Base-by-base conservation (phyloP, 2,329 filamentous ascomycete species). In the Plectosphaerella sp. region DNA sequence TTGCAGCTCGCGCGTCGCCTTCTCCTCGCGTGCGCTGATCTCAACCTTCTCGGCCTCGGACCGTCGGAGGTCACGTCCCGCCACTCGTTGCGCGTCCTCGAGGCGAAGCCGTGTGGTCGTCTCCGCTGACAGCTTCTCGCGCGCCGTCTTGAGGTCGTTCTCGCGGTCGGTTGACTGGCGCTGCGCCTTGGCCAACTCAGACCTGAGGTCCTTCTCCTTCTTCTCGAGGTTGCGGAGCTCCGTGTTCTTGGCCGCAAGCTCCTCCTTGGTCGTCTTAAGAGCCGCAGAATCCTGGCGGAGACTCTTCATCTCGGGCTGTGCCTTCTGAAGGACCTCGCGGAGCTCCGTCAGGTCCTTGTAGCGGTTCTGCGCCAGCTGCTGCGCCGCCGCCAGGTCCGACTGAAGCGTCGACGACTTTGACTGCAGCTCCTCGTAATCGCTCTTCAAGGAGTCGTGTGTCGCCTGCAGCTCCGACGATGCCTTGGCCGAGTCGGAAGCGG, bases 261-360 rank as follows among this genome's bases (percentile, higher is more conserved):
- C 89, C 46, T 92, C 87, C 63, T 88, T 93, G 3, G 82, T 79
- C 1, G 75, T 76, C 67, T 91, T 92, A 35, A 97, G 76, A 41
- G 86, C 80, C 0, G 82, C 80, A 28, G 89, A 86, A 61, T 97
- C 92, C 47, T 86, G 83, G 8, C 90, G 84, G 18, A 97, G 76
- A 45, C 75, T 86, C 65, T 87, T 88, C 22, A 97, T 74, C 68
- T 99, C 93, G 0, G 91, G 88, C 63, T 97, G 92, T 1, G 88
- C 82, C 66, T 94, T 95, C 58, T 91, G 86, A 28, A 97, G 70
- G 3, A 92, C 77, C 55, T 93, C 88, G 18, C 87, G 82, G 45
- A 96, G 74, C 25, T 96, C 89, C 0, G 86, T 86, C 2, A 97
- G 74, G 54, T 97, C 92, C 67, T 91, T 96, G 74, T 91, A 97